Base-by-base conservation (phyloP, 2,329 filamentous ascomycete genomes). In the Aspergillus uvarum region DNA sequence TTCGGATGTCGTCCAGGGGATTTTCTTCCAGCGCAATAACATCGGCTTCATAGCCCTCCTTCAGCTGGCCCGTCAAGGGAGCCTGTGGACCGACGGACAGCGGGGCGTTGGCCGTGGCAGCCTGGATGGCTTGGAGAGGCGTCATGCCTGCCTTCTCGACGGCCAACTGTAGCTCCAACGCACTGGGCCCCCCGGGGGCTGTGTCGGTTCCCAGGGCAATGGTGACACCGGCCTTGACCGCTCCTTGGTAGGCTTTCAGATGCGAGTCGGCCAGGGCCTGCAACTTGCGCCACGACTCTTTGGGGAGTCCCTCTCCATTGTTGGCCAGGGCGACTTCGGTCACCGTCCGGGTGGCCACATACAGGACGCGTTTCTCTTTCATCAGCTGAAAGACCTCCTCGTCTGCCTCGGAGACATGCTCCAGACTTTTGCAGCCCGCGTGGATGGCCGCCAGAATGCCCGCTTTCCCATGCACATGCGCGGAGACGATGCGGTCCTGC, bases 91-190 rank as follows among this genome's bases (percentile, higher is more conserved):
- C 52, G 16, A 54, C 22, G 8, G 38, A 47, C 35, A 54, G n/a
- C 5, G 52, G 52, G 12, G 38, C 52, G n/a, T 54, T 54, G 4
- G 52, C 52, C 26, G 52, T 54, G 10, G 52, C 52, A 2, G 52
- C 42, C 38, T 47, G 16, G 38, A 54, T 54, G 38, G 52, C 52
- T 29, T 54, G 22, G 5, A 54, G 21, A 3, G 52, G 52, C 3
- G 52, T 54, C 52, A 54, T 54, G 11, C 52, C 52, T 31, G 38
- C 52, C n/a, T 47, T 54, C 11, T 54, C 52, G n/a, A 54, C 52
- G 3, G 52, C 52, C 7, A 47, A 32, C 42, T 54, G 52, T 7
- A 54, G 38, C 24, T 54, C 52, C 2, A 54, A 44, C 4, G 52
- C 38, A 16, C 24, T 54, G 14, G 52, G 52, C 0, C 52, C 52